Conservation (phyloP, 2,329 filamentous ascomycete genomes). For the Fonsecaea nubica region DNA sequence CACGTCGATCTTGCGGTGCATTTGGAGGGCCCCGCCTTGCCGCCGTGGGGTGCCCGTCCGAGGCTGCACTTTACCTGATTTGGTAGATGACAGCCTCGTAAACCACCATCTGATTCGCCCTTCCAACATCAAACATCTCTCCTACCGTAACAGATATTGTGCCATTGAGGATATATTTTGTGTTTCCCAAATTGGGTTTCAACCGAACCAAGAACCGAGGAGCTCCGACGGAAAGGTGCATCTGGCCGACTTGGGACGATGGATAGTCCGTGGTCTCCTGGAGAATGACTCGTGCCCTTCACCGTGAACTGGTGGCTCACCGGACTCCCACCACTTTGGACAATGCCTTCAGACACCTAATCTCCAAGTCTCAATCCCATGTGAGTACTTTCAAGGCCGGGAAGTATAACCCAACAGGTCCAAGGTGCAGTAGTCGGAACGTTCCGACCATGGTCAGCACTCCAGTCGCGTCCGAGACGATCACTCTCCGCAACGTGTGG, state of each 20-base stretch:
- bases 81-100: not conserved
- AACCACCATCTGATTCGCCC: not conserved
- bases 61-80: slow-evolving; percentile 2
- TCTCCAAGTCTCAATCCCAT: not conserved
- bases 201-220: no score
- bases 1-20: no score
- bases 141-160: not conserved
- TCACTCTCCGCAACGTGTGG: not conserved
- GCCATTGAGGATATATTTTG: not conserved
- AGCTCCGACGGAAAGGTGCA: not conserved
- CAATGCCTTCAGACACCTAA: not conserved
- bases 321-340: not conserved
- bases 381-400: not conserved
- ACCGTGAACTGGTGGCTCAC: not conserved
- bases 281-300: not conserved
- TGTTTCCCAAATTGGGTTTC: not conserved
- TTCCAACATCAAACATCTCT: not conserved
- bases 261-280: not conserved
- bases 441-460: slow-evolving; percentile 1
- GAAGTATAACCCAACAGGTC: not conserved
- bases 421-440: not conserved
- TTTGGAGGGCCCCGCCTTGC: not conserved
- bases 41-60: not conserved
- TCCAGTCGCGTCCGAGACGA: not conserved
- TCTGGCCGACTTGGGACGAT: not conserved